Percentiles rank a stretch among this genome's conserved stretches.
Evolutionary conservation across 306 rosid genomes (phyloP).

Genomic region (Benincasa hispida): DNA sequence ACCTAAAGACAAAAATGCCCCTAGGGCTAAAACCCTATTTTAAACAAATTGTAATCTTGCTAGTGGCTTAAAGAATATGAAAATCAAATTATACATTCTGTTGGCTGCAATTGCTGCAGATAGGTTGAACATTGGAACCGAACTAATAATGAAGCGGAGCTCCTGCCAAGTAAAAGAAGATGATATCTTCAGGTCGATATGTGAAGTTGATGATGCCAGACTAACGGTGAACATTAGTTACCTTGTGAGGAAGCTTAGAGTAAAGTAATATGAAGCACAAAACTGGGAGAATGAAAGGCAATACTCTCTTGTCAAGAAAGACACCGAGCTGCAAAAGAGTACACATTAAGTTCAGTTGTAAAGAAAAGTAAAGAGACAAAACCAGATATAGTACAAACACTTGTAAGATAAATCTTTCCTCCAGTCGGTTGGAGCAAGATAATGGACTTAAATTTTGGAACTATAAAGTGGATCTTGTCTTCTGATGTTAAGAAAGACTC

Average conservation of each 20-base stretch:
- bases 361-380: background rate
- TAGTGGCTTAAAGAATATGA: background rate
- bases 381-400: background rate
- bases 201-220: background rate
- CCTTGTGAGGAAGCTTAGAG: slow-evolving; percentile 98
- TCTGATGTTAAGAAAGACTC: background rate
- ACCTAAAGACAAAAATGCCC: too few relatives aligned
- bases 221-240: slow-evolving; percentile 10
- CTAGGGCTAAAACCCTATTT: too few relatives aligned
- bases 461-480: background rate
- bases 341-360: slow-evolving; percentile 15
- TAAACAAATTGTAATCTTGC: too few relatives aligned
- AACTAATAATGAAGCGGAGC: slow-evolving; percentile 76
- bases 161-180: slow-evolving; percentile 49
- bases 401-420: background rate
- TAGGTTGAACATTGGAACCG: slow-evolving; percentile 83
- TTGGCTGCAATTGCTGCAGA: slow-evolving; percentile 78
- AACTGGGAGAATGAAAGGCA: slow-evolving; percentile 46
- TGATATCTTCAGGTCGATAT: background rate
- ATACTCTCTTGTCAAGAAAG: slow-evolving; percentile 61
- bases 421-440: background rate
- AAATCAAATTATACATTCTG: slow-evolving; percentile 53
- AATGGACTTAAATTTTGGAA: background rate
- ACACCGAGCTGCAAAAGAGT: slow-evolving; percentile 65
- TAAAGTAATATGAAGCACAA: slow-evolving; percentile 70